phyloP scores from a whole-genome alignment of 495 filamentous ascomycete species.

The Hypoxylon cercidicola region DNA sequence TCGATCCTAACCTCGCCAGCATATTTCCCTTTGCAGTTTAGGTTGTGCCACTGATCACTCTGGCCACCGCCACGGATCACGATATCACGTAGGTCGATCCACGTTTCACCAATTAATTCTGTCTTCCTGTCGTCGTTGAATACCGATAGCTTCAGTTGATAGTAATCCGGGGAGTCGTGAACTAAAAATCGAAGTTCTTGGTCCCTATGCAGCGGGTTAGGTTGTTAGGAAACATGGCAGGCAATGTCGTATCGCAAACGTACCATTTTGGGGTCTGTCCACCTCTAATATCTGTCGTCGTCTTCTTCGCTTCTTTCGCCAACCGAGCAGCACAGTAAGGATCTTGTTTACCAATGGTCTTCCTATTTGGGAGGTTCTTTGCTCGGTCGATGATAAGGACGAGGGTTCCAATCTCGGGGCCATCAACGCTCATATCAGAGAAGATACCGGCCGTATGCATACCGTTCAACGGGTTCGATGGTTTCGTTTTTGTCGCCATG shows the following conservation, averaged over 20 bases:
- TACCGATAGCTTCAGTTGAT: conserved; percentile 89
- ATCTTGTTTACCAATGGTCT: conserved; percentile 98
- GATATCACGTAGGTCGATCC: conserved; percentile 83
- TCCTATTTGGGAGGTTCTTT: conserved; percentile 95
- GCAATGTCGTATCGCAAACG: conserved; percentile 45
- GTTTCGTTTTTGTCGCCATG: conserved; percentile 60
- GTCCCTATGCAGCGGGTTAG: conserved; percentile 70
- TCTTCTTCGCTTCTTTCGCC: conserved; percentile 98
- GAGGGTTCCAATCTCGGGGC: conserved; percentile 91
- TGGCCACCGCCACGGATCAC: conserved; percentile 88
- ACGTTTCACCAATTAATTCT: conserved; percentile 93
- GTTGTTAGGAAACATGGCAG: conserved; percentile 14
- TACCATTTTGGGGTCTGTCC: conserved; percentile 97
- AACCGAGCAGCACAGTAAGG: conserved; percentile 94
- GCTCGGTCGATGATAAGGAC: conserved; percentile 91
- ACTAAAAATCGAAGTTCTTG: conserved; percentile 96
- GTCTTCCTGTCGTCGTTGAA: conserved; percentile 99
- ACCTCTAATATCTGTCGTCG: conserved; percentile 90
- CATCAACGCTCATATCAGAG: conserved; percentile 94
- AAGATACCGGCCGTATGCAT: conserved; percentile 93
- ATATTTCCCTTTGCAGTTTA: conserved; percentile 90
- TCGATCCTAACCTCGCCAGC: conserved; percentile 95
- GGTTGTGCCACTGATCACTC: conserved; percentile 88
- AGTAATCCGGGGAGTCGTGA: conserved; percentile 96
- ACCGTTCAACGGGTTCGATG: conserved; percentile 50